Evolutionary conservation across 2,329 filamentous ascomycete species (phyloP), one percentile per base, ranked within the genome.

Genomic region (Fusarium nisikadoi): DNA sequence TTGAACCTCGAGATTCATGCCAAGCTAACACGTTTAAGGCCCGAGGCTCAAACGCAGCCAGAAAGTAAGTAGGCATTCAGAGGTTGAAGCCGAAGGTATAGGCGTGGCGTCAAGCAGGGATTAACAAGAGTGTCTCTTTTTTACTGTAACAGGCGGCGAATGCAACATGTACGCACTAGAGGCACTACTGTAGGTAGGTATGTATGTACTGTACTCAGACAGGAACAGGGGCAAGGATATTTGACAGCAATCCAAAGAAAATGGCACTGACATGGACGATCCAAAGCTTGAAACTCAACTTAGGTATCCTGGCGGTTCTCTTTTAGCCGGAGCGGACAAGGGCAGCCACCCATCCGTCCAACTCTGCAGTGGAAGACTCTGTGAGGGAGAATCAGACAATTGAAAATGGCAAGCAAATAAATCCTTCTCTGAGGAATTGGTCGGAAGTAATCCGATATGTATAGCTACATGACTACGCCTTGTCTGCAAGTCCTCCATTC

Each of bases 1-100:
- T 47, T 19, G 47, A 62, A 65, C 31, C 38, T 56, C n/a, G 27
- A 49, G 64, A 56, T 42, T 45, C 39, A 29, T 42, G 65, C 35
- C 38, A 68, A 72, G 59, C 70, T 67, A 75, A 62, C 52, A 61
- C 27, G 45, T 43, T 58, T 52, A 50, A 58, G 41, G 58, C 50
- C 56, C 72, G 62, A 62, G 59, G 49, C 50, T 73, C 62, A 65
- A 63, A 71, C 45, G 36, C 50, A 49, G 49, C 42, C 35, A 41
- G 53, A 50, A 14, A 50, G 29, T 33, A 50, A 50, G 46, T 19
- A 23, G 29, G 29, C 33, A 65, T 47, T 35, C 39, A 23, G 42
- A 49, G 39, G 31, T 53, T 56, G 31, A n/a, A 25, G 23, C 23
- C 23, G 23, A 25, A 63, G 29, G 39, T 33, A 41, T 29, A 63